Evolutionary conservation across 169 alveolate species (phyloP).

Genomic region (Plasmodium gonderi): DNA sequence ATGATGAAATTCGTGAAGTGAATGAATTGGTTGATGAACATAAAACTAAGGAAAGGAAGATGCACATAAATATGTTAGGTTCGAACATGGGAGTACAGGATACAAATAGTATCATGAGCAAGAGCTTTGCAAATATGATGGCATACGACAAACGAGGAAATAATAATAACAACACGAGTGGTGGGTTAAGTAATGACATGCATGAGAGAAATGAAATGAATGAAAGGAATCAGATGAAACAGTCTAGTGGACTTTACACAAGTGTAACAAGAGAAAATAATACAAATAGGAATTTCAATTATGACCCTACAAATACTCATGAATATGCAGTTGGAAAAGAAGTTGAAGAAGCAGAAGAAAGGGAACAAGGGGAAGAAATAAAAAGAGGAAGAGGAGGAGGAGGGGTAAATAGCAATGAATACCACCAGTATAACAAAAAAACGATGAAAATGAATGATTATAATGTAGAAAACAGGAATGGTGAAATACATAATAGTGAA

Average conservation of each 20-base stretch:
- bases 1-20: slow-evolving; percentile 29
- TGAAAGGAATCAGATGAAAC: not conserved
- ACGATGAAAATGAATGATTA: not conserved
- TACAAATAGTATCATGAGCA: not conserved
- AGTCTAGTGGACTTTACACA: not conserved
- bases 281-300: not conserved
- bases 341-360: too few relatives aligned
- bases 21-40: slow-evolving; percentile 17
- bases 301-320: not conserved
- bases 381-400: too few relatives aligned
- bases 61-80: not conserved
- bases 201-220: not conserved
- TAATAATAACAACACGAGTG: not conserved
- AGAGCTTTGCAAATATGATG: not conserved
- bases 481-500: too few relatives aligned
- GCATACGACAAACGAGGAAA: not conserved
- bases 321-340: not conserved
- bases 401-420: not conserved
- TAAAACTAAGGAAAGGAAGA: not conserved
- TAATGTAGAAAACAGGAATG: too few relatives aligned
- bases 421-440: not conserved
- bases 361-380: not conserved
- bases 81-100: not conserved
- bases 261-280: not conserved
- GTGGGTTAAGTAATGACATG: not conserved